phyloP scores from a whole-genome alignment of 495 filamentous ascomycete species.

The Lasiosphaeria miniovina region DNA sequence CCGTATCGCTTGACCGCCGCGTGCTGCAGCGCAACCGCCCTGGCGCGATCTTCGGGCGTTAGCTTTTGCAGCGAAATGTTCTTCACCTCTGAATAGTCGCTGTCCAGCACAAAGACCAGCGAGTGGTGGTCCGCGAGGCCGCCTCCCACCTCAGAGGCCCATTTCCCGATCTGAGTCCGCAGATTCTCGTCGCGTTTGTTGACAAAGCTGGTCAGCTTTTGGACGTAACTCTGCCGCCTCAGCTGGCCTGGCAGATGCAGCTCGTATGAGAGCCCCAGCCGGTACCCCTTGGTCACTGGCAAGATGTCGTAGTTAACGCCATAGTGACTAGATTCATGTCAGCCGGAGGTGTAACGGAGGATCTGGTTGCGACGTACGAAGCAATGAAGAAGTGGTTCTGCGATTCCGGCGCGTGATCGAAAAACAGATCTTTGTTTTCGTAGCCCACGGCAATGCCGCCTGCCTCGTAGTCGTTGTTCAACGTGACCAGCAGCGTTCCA shows the following conservation, averaged over 20 bases:
- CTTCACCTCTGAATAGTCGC: background rate
- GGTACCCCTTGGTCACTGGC: conserved; percentile 1
- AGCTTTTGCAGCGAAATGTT: background rate
- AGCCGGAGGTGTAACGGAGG: background rate
- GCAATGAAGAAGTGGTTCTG: conserved; percentile 4
- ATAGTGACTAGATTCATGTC: conserved; percentile 2
- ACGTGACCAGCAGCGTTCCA: conserved; percentile 7
- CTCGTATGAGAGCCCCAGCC: conserved; percentile 8
- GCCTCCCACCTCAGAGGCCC: background rate
- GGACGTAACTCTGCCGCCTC: background rate
- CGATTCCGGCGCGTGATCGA: conserved; percentile 2
- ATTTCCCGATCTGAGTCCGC: background rate
- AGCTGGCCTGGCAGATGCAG: background rate
- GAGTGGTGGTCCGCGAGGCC: background rate
- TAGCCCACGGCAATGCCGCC: conserved; percentile 6
- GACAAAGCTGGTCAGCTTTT: background rate
- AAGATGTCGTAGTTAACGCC: background rate
- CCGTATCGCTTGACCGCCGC: background rate
- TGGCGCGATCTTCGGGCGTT: conserved; percentile 1
- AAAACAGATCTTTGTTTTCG: background rate
- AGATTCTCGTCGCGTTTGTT: background rate
- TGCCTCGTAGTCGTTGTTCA: conserved; percentile 4
- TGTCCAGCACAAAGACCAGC: conserved; percentile 4
- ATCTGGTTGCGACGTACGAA: background rate
- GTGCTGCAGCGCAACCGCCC: conserved; percentile 1